A percentile compares a stretch with the other conserved stretches of the same genome.
Evolutionary conservation across 2,329 filamentous ascomycete species (phyloP).

Genomic region (Incumbomyces delicatus): DNA sequence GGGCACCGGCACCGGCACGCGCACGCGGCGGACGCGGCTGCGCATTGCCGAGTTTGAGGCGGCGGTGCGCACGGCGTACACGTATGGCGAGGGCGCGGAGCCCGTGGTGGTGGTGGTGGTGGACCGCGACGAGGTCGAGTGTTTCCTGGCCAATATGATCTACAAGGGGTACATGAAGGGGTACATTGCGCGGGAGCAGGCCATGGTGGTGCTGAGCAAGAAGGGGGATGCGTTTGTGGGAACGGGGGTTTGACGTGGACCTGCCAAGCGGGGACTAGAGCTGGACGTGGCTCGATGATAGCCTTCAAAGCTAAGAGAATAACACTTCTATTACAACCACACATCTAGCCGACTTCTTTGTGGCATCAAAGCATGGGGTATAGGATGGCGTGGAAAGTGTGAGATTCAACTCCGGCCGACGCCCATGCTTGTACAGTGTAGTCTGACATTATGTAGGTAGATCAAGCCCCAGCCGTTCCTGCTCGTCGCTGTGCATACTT

Average conservation of each 20-base stretch:
- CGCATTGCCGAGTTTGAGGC: constrained; percentile 76
- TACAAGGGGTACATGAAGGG: constrained; percentile 99
- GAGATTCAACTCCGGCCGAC: not conserved
- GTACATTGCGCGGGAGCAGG: constrained; percentile 85
- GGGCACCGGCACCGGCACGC: constrained; percentile 33
- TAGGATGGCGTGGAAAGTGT: not conserved
- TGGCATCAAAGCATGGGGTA: not conserved
- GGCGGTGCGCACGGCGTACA: constrained; percentile 65
- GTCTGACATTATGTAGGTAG: too few relatives aligned
- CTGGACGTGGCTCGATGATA: too few relatives aligned
- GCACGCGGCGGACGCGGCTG: constrained; percentile 60
- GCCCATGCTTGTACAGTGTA: not conserved
- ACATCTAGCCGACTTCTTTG: too few relatives aligned
- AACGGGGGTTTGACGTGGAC: constrained; percentile 45
- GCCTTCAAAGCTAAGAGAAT: too few relatives aligned
- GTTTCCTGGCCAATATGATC: constrained; percentile 88
- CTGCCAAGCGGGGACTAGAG: too few relatives aligned
- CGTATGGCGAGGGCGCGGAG: constrained; percentile 21
- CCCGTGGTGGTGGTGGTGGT: constrained; percentile 46
- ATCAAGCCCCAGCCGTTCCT: too few relatives aligned
- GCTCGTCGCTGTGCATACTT: too few relatives aligned
- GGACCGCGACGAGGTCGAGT: constrained; percentile 91
- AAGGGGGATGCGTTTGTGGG: constrained; percentile 78
- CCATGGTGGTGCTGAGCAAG: constrained; percentile 87
- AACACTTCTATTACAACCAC: too few relatives aligned